phyloP scores from a whole-genome alignment of 169 alveolate genomes.

The Cryptosporidium ubiquitum region DNA sequence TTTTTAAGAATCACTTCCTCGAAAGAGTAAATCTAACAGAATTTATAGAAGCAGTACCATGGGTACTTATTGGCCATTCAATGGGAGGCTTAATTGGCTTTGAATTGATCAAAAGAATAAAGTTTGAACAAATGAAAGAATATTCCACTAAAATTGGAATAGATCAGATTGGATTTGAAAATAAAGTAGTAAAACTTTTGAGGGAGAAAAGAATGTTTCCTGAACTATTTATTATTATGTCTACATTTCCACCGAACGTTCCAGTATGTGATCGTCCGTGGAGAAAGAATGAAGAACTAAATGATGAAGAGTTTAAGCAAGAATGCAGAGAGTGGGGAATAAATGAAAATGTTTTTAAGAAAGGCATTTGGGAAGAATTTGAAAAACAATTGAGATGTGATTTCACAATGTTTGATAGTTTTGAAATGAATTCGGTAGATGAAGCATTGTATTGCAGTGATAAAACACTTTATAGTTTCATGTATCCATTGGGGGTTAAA shows the following conservation, averaged over 20 bases:
- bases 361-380: slow-evolving; percentile 61
- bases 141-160: not conserved
- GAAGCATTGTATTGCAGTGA: not conserved
- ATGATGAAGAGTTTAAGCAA: slow-evolving; percentile 41
- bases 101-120: slow-evolving; percentile 45
- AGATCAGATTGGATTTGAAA: not conserved
- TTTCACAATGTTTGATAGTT: slow-evolving; percentile 45
- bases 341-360: slow-evolving; percentile 38
- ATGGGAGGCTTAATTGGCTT: slow-evolving; percentile 69
- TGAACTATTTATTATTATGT: slow-evolving; percentile 46
- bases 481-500: slow-evolving; percentile 53
- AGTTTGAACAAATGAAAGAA: slow-evolving; percentile 2
- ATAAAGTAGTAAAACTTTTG: not conserved
- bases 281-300: slow-evolving; percentile 35
- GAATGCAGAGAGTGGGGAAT: slow-evolving; percentile 72
- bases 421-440: slow-evolving; percentile 14
- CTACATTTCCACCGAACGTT: slow-evolving; percentile 43
- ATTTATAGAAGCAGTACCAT: slow-evolving; percentile 2
- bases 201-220: slow-evolving; percentile 50
- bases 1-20: slow-evolving; percentile 28
- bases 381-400: slow-evolving; percentile 52
- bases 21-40: not conserved
- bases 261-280: slow-evolving; percentile 49
- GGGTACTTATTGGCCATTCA: slow-evolving; percentile 63
- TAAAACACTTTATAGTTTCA: not conserved